Percentiles rank a stretch among this genome's conserved stretches.
Conservation (phyloP, 2,329 filamentous ascomycete species). For the Daldinia sp. region DNA sequence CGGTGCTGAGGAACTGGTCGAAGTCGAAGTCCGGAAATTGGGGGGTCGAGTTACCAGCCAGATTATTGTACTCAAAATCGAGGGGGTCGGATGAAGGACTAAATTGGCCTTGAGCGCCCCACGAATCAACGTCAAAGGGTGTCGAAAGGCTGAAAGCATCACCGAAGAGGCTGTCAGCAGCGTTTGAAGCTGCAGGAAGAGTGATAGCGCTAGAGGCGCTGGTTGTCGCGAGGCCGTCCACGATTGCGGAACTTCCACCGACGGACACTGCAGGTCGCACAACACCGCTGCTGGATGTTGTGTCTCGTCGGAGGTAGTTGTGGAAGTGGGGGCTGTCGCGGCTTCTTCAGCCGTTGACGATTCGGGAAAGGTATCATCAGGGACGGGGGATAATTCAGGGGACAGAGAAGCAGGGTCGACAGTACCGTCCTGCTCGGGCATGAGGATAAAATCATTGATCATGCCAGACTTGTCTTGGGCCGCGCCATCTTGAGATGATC, state of each 20-base stretch:
- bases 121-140: conserved; percentile 76
- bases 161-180: conserved; percentile 73
- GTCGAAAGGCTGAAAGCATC: conserved; percentile 73
- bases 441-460: conserved; percentile 56
- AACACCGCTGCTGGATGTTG: conserved; percentile 99
- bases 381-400: conserved; percentile 61
- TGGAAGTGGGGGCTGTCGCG: conserved; percentile 40
- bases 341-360: conserved; percentile 39
- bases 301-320: conserved; percentile 80
- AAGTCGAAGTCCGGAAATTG: conserved; percentile 54
- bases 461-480: conserved; percentile 48
- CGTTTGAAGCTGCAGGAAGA: conserved; percentile 64
- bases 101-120: conserved; percentile 79
- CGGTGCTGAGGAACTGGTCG: conserved; percentile 61
- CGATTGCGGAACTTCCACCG: conserved; percentile 67
- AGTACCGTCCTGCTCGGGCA: conserved; percentile 55
- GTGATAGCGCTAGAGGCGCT: conserved; percentile 52
- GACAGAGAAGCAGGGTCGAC: conserved; percentile 70
- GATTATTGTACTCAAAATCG: conserved; percentile 72
- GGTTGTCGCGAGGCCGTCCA: conserved; percentile 55
- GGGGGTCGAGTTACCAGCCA: conserved; percentile 67
- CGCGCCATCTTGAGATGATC: conserved; percentile 45
- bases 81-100: conserved; percentile 75
- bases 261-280: conserved; percentile 99
- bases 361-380: conserved; percentile 50